Base-by-base conservation (phyloP, 2,329 filamentous ascomycete species). In the Juglanconis sp. region DNA sequence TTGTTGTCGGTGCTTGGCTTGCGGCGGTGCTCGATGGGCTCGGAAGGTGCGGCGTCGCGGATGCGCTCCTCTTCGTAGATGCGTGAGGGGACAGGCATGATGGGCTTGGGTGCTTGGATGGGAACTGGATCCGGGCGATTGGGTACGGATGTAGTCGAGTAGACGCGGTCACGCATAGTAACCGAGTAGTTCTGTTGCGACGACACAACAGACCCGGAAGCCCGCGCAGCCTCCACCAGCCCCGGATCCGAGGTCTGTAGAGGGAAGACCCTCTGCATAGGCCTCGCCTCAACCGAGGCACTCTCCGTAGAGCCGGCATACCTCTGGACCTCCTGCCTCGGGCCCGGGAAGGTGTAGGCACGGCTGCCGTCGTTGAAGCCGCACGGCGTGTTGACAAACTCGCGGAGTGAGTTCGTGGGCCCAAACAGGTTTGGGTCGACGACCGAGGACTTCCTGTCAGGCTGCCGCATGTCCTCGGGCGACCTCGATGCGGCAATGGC, bases 101-200 rank as follows among this genome's bases (percentile, higher is more conserved):
- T 83, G 2, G 93, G 93, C 66, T 92, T 88, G 2, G 93, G 93
- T 67, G 96, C 91, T 71, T 95, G 89, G n/a, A 97, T 79, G 10
- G 87, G 86, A 36, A 92, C 81, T 0, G 85, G 79, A 5, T 78
- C 84, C 5, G 87, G 83, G 47, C 84, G 80, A 15, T 73, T 70
- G 30, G 56, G 36, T 9, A 48, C 24, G 17, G 46, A n/a, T 31
- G 46, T 31, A 13, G 31, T 48, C n/a, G 52, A 51, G 51, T 52
- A 48, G 7, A 24, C 44, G 4, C 77, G 74, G 57, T 74, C 72
- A 42, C 71, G 73, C 52, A 73, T 72, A 32, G 51, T 36, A 32
- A 58, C 57, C n/a, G 53, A 62, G 46, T 17, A 46, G 17, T 49
- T 49, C 38, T 47, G 54, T 50, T 66, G 64, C 7, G 64, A 72